Conservation (phyloP, 2,329 filamentous ascomycete species). For the Aspergillus phoenicis region DNA sequence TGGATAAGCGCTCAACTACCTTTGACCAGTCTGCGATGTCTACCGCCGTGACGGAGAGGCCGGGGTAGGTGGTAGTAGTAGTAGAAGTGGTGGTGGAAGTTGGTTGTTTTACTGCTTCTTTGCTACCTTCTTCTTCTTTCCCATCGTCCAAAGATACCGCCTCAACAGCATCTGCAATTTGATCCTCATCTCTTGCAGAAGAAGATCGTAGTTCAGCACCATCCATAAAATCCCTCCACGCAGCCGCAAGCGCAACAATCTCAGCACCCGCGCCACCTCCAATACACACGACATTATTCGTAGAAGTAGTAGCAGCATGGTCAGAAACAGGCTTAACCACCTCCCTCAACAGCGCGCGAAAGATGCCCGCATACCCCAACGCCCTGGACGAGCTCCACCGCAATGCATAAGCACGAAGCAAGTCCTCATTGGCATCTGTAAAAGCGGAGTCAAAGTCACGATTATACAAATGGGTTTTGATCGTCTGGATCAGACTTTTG, state of each 20-base stretch:
- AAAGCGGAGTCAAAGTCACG: conserved; percentile 85
- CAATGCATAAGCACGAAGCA: conserved; percentile 80
- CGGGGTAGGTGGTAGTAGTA: neutral
- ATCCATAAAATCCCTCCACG: conserved; percentile 45
- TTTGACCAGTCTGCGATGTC: conserved; percentile 79
- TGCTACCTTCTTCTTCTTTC: neutral
- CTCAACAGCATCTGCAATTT: conserved; percentile 18
- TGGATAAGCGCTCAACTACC: conserved; percentile 62
- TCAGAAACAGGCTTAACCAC: conserved; percentile 14
- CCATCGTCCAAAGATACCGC: conserved; percentile 9
- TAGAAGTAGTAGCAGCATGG: neutral
- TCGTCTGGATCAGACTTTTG: conserved; percentile 67
- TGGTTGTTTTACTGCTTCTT: neutral
- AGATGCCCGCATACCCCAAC: conserved; percentile 73
- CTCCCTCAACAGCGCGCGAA: conserved; percentile 42
- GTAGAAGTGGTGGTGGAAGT: neutral
- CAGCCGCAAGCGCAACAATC: conserved; percentile 64
- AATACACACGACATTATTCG: conserved; percentile 55
- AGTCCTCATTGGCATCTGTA: conserved; percentile 60
- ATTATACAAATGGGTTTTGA: conserved; percentile 84
- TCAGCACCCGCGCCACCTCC: conserved; percentile 69
- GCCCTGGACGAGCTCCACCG: conserved; percentile 89
- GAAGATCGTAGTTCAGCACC: neutral
- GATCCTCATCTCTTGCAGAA: neutral
- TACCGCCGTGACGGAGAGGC: conserved; percentile 63